These are phyloP conservation scores for Zygnema circumcarinatum DNA, from an alignment of 139 green algal species.

Conservation along the genomic window DNA sequence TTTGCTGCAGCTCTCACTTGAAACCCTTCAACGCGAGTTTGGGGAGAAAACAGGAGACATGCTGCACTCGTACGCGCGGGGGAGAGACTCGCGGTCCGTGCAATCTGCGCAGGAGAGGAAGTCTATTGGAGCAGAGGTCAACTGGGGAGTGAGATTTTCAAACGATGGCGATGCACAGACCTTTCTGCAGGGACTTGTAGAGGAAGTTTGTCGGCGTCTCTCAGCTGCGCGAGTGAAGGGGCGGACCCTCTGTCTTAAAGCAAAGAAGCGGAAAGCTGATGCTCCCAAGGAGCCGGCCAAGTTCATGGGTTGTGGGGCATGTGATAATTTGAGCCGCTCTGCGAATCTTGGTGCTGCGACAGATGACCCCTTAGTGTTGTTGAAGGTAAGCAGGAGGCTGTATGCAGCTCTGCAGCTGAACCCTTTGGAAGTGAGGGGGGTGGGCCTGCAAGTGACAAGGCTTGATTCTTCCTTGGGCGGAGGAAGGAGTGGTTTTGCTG, in stretches of 20 bases:
- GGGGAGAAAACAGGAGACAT: slow-evolving; percentile 78
- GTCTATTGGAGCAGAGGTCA: slow-evolving; percentile 87
- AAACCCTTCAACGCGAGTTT: slow-evolving; percentile 61
- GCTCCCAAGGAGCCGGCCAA: slow-evolving; percentile 81
- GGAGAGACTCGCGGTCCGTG: slow-evolving; percentile 66
- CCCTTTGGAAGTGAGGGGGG: slow-evolving; percentile 41
- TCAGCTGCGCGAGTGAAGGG: slow-evolving; percentile 63
- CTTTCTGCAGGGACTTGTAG: slow-evolving; percentile 71
- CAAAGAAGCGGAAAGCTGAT: slow-evolving; percentile 78
- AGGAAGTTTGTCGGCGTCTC: slow-evolving; percentile 58
- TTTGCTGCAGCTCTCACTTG: slow-evolving; percentile 17
- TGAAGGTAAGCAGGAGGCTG: slow-evolving; percentile 10
- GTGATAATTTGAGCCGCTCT: slow-evolving; percentile 79
- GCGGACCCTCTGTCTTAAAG: slow-evolving; percentile 80
- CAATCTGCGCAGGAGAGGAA: slow-evolving; percentile 31
- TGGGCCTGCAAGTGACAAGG: slow-evolving; percentile 51
- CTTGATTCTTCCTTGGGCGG: slow-evolving; percentile 35
- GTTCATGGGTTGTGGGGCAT: slow-evolving; percentile 88
- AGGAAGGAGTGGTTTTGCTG: too few species aligned
- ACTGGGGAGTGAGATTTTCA: slow-evolving; percentile 89
- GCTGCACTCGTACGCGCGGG: slow-evolving; percentile 71
- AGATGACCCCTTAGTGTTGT: slow-evolving; percentile 16
- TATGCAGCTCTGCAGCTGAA: slow-evolving; percentile 8
- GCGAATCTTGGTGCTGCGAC: slow-evolving; percentile 58
- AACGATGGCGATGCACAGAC: slow-evolving; percentile 65